Evolutionary conservation across 1,284 basidiomycete species (phyloP), one percentile per base, ranked within the genome.

Genomic region (Grifola frondosa): DNA sequence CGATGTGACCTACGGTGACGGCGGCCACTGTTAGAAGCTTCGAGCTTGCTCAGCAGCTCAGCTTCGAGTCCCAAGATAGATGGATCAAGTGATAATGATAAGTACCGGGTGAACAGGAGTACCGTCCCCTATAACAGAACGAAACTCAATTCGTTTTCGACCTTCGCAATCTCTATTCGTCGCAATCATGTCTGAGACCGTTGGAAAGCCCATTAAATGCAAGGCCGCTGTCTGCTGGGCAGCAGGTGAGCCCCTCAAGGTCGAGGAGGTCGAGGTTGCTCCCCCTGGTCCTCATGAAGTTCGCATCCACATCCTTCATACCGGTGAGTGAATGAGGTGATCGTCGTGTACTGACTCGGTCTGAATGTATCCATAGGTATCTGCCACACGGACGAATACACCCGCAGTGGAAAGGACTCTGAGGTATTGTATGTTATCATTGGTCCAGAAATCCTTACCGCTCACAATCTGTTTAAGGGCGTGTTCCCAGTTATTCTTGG

Each of bases 311-410:
- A 90, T 99, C 59, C 77, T 96, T 40, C 82, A 93, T 73, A 93
- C 89, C 38, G 90, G 91, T 85, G 58, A 53, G 77, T 67, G 30
- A 11, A 33, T 2, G 12, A 21, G 29, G 17, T 24, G 30, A 11
- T 28, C 25, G 30, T 23, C 16, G 23, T 12, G 30, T 39, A 15
- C 10, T 17, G 6, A 17, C 24, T 12, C 30, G 7, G 25, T 6
- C 12, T 4, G 21, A 11, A 13, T n/a, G 24, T 23, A 6, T 17
- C 6, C 25, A n/a, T 32, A 78, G 93, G 95, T 57, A 88, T 99
- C 64, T 99, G 97, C 73, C 96, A 99, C 70, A 99, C 97, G 64
- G 95, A 97, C 62, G 91, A 92, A 64, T 97, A 96, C 75, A 96
- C 94, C 45, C 87, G 96, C 62, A 96, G 92, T 60, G 96, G 97